These are phyloP conservation scores for Coemansia sp. DNA, from an alignment of 192 early-diverging fungal genomes.

Conservation along the genomic window DNA sequence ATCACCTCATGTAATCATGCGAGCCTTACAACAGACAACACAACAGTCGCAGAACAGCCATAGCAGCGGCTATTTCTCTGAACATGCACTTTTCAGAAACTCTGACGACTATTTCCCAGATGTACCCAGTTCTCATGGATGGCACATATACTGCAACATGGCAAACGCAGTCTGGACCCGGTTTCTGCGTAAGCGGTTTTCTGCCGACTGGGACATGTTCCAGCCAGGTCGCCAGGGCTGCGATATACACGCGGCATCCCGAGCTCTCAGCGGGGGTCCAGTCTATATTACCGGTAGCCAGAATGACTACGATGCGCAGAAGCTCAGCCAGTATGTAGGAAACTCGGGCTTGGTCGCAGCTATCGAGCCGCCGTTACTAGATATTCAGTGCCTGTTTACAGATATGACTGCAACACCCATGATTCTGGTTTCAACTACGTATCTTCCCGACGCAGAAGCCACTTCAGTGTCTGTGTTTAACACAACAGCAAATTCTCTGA, in stretches of 20 bases:
- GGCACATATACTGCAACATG: slow-evolving; percentile 61
- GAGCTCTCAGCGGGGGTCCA: slow-evolving; percentile 57
- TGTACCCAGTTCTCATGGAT: slow-evolving; percentile 45
- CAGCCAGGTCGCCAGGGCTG: slow-evolving; percentile 49
- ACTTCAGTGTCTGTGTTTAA: slow-evolving; percentile 25
- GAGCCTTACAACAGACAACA: slow-evolving; percentile 17
- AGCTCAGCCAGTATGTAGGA: slow-evolving; percentile 7
- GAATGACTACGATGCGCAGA: slow-evolving; percentile 7
- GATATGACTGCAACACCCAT: slow-evolving; percentile 26
- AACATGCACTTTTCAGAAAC: slow-evolving; percentile 43
- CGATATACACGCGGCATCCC: slow-evolving; percentile 53
- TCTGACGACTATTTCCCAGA: slow-evolving; percentile 62
- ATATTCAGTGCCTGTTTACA: slow-evolving; percentile 21
- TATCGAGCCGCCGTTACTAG: slow-evolving; percentile 13
- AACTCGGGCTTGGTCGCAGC: neutral
- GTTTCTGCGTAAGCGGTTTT: slow-evolving; percentile 13
- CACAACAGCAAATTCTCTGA: slow-evolving; percentile 9
- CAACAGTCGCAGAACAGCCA: neutral
- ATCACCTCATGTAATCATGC: slow-evolving; percentile 48
- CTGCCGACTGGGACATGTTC: slow-evolving; percentile 64
- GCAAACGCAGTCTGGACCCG: slow-evolving; percentile 56
- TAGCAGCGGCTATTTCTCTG: neutral
- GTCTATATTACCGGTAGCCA: slow-evolving; percentile 57
- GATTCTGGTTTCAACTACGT: slow-evolving; percentile 15
- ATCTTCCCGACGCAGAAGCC: neutral